A percentile compares a stretch with the other conserved stretches of the same genome.
Conservation (phyloP, 495 filamentous ascomycete genomes). For the Cryomyces minteri region DNA sequence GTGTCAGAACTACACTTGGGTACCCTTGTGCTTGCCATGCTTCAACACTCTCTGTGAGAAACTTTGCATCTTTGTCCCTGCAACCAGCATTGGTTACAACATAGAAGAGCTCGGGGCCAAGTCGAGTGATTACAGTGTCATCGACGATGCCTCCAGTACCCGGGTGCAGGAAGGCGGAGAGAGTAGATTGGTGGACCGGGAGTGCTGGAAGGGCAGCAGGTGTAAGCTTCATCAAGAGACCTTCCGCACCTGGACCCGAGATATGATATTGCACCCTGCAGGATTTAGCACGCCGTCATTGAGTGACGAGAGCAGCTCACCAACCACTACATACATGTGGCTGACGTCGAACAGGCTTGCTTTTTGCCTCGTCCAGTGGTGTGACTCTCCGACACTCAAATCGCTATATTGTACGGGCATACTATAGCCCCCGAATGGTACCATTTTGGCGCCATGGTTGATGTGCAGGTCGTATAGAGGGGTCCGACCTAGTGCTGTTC, state of each 20-base stretch:
- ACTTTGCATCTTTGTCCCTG: constrained; percentile 66
- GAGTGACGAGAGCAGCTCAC: constrained; percentile 3
- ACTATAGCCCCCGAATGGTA: constrained; percentile 81
- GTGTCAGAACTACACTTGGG: constrained; percentile 44
- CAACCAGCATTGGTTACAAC: constrained; percentile 94
- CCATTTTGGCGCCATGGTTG: constrained; percentile 72
- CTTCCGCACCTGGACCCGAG: constrained; percentile 55
- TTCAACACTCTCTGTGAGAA: constrained; percentile 45
- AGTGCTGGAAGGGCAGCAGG: constrained; percentile 46
- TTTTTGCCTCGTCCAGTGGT: constrained; percentile 72
- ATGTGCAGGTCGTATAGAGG: constrained; percentile 73
- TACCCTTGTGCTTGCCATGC: constrained; percentile 26
- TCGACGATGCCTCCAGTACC: constrained; percentile 81
- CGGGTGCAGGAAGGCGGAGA: constrained; percentile 63
- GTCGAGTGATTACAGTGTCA: constrained; percentile 71
- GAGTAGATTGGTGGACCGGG: constrained; percentile 42
- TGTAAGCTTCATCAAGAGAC: constrained; percentile 64
- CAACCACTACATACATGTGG: constrained; percentile 35
- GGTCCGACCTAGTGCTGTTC: constrained; percentile 38
- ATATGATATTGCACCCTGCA: constrained; percentile 51
- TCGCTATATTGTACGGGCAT: constrained; percentile 86
- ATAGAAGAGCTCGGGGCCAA: constrained; percentile 56
- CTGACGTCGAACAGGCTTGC: constrained; percentile 75
- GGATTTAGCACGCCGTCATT: no score
- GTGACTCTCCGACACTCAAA: constrained; percentile 56